These are phyloP conservation scores for Dissophora globulifera DNA, from an alignment of 192 early-diverging fungal genomes.

Conservation along the genomic window DNA sequence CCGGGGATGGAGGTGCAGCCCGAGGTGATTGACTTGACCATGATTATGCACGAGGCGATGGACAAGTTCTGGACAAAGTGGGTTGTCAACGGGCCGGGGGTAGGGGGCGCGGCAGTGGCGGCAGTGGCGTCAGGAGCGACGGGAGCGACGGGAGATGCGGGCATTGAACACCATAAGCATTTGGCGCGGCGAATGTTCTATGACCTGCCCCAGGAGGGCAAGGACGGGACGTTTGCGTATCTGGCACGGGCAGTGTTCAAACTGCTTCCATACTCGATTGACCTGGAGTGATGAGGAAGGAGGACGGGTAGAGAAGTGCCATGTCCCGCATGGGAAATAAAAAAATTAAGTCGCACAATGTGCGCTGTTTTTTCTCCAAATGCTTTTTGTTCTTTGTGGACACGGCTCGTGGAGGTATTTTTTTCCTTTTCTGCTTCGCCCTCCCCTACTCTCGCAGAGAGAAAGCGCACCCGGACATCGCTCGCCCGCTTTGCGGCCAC, in stretches of 20 bases:
- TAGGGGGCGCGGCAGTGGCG: slow-evolving; percentile 31
- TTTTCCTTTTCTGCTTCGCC: too few relatives aligned
- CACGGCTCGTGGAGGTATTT: too few relatives aligned
- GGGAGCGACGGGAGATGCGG: slow-evolving; percentile 36
- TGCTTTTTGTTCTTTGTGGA: too few relatives aligned
- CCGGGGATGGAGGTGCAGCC: slow-evolving; percentile 64
- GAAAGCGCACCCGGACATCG: too few relatives aligned
- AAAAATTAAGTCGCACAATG: too few relatives aligned
- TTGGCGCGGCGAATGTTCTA: slow-evolving; percentile 80
- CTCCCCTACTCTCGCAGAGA: too few relatives aligned
- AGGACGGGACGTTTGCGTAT: slow-evolving; percentile 75
- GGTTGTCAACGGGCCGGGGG: slow-evolving; percentile 59
- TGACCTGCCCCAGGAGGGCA: slow-evolving; percentile 75
- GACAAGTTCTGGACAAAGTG: slow-evolving; percentile 76
- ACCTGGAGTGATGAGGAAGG: slow-evolving; percentile 21
- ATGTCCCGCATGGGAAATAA: too few relatives aligned
- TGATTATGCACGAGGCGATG: slow-evolving; percentile 74
- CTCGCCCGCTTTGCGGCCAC: too few relatives aligned
- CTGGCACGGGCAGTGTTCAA: slow-evolving; percentile 64
- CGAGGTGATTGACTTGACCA: slow-evolving; percentile 65
- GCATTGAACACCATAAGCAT: slow-evolving; percentile 69
- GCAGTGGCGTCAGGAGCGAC: slow-evolving; percentile 7
- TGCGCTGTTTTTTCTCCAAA: too few relatives aligned
- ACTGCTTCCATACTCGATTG: slow-evolving; percentile 52
- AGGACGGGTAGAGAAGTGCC: neutral